Conservation (phyloP, 1,284 basidiomycete species). For the Trichosporon sp. region DNA sequence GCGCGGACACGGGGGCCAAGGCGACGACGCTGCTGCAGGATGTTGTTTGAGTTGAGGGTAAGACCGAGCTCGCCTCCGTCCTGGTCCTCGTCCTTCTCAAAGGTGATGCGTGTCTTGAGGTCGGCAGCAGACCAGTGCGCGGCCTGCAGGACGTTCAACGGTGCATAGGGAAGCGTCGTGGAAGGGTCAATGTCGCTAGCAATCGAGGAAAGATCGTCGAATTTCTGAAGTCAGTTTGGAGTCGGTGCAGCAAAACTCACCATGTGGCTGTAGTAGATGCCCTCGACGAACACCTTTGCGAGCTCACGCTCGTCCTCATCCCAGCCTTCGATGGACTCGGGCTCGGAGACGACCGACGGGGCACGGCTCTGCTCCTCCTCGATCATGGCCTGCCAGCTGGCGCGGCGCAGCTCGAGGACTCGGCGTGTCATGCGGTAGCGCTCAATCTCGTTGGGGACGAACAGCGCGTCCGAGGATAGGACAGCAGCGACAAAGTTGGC, state of each 20-base stretch:
- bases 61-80: constrained; percentile 39
- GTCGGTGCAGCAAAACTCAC: constrained; percentile 51
- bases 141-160: constrained; percentile 63
- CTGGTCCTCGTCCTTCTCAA: constrained; percentile 12
- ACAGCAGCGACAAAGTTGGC: constrained; percentile 69
- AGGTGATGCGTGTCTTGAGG: constrained; percentile 34
- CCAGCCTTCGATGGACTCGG: constrained; percentile 31
- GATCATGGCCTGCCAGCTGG: constrained; percentile 37
- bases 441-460: constrained; percentile 71
- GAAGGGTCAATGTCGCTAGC: constrained; percentile 67
- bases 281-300: constrained; percentile 66
- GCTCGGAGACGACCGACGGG: not conserved
- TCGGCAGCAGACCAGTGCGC: constrained; percentile 63
- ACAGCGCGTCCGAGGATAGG: constrained; percentile 73
- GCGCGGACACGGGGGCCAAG: constrained; percentile 10
- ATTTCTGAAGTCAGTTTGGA: constrained; percentile 52
- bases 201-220: constrained; percentile 70
- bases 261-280: constrained; percentile 87
- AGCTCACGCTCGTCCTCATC: constrained; percentile 51
- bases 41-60: constrained; percentile 30
- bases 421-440: constrained; percentile 72
- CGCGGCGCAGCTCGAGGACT: constrained; percentile 68
- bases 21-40: constrained; percentile 26
- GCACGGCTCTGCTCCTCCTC: constrained; percentile 14
- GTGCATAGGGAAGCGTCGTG: constrained; percentile 65